These are phyloP conservation scores for Pseudogymnoascus sp. DNA, from an alignment of 2,329 filamentous ascomycete species.

Conservation along the genomic window DNA sequence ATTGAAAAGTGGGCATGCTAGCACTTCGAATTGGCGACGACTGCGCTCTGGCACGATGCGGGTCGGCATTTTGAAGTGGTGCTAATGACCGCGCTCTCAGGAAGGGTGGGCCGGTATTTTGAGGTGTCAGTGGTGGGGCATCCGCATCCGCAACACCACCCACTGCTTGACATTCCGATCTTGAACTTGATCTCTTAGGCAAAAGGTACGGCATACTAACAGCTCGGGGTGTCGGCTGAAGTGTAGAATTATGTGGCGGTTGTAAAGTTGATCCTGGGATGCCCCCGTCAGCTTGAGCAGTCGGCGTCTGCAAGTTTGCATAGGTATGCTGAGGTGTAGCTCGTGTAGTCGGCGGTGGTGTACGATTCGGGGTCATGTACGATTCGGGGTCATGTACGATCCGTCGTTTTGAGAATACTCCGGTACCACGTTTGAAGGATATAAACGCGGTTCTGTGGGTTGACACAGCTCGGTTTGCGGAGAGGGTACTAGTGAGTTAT, in stretches of 20 bases:
- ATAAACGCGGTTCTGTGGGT: neutral
- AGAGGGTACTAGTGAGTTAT: neutral
- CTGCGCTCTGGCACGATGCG: neutral
- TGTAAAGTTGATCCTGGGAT: neutral
- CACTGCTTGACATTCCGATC: neutral
- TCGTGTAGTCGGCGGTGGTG: neutral
- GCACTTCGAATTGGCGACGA: neutral
- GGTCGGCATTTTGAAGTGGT: neutral
- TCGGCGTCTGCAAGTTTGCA: neutral
- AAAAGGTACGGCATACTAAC: neutral
- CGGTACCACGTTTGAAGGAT: neutral
- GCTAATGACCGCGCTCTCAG: neutral
- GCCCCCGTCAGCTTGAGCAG: neutral
- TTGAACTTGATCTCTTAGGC: neutral
- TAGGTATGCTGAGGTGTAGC: neutral
- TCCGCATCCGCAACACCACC: neutral
- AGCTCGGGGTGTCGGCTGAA: neutral
- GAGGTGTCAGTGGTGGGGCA: neutral
- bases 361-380: neutral
- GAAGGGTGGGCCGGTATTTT: neutral
- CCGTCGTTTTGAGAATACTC: neutral
- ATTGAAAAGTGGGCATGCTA: neutral
- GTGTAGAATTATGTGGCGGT: neutral
- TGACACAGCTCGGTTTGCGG: neutral
- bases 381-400: neutral